Conservation (phyloP, 2,329 filamentous ascomycete genomes). For the Nigrospora oryzae region DNA sequence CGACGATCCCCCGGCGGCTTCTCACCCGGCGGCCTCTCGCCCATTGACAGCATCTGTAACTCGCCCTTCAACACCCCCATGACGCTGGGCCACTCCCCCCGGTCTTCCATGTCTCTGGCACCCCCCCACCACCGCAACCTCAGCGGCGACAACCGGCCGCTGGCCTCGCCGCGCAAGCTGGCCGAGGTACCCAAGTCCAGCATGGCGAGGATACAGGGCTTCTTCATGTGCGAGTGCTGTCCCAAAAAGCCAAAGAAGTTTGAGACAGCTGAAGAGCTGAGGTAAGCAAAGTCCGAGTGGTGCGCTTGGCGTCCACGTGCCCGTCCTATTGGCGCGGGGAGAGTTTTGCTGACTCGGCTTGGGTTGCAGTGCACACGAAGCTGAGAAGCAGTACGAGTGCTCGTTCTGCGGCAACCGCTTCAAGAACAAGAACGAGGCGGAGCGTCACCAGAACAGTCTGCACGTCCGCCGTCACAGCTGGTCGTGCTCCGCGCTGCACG, state of each 20-base stretch:
- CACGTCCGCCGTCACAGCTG: constrained; percentile 90
- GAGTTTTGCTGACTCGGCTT: constrained; percentile 10
- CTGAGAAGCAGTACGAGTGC: constrained; percentile 95
- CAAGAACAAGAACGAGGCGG: constrained; percentile 98
- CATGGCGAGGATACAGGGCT: constrained; percentile 40
- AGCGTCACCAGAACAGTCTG: constrained; percentile 90
- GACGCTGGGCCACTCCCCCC: constrained; percentile 40
- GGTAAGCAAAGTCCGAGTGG: constrained; percentile 45
- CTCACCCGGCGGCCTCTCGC: constrained; percentile 34
- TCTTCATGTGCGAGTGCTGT: constrained; percentile 81
- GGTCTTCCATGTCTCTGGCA: constrained; percentile 31
- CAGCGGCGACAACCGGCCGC: constrained; percentile 27
- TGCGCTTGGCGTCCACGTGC: not conserved
- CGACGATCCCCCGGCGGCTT: constrained; percentile 40
- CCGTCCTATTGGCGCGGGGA: constrained; percentile 1
- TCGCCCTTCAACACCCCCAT: constrained; percentile 41
- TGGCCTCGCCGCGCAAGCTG: constrained; percentile 42
- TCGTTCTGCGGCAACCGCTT: constrained; percentile 89
- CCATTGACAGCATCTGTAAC: constrained; percentile 27
- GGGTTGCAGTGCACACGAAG: constrained; percentile 59
- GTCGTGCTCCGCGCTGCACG: constrained; percentile 78
- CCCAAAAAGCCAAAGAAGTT: constrained; percentile 97
- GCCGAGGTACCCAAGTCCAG: constrained; percentile 39
- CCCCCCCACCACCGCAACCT: constrained; percentile 34
- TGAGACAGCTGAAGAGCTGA: constrained; percentile 72